phyloP scores from a whole-genome alignment of 176 grass and related monocot species.

The Pontederia crassipes region DNA sequence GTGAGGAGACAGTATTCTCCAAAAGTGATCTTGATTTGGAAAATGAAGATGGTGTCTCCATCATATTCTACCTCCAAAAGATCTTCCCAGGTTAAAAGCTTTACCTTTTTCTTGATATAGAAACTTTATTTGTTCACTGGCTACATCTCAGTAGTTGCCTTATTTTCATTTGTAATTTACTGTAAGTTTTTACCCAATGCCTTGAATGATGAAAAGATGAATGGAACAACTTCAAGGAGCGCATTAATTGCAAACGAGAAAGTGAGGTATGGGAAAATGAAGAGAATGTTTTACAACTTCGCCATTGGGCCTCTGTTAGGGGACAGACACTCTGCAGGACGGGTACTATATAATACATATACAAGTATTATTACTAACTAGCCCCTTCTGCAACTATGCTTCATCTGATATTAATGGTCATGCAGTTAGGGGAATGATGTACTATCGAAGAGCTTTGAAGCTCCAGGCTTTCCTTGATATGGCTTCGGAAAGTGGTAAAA shows the following conservation, averaged over 20 bases:
- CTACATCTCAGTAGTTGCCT: neutral
- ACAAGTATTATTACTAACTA: neutral
- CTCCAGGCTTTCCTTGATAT: slow-evolving; percentile 98
- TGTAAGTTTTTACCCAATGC: slow-evolving; percentile 3
- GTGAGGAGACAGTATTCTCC: slow-evolving; percentile 91
- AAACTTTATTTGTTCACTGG: neutral
- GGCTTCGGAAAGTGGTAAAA: slow-evolving; percentile 83
- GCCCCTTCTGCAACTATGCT: slow-evolving; percentile 4
- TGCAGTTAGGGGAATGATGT: slow-evolving; percentile 95
- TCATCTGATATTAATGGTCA: slow-evolving; percentile 10
- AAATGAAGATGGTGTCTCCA: slow-evolving; percentile 97
- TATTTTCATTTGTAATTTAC: neutral
- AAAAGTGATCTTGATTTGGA: slow-evolving; percentile 94
- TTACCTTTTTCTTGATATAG: slow-evolving; percentile 1
- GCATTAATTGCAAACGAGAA: slow-evolving; percentile 83
- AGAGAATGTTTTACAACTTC: slow-evolving; percentile 85
- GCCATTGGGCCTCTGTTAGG: slow-evolving; percentile 89
- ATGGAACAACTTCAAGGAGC: slow-evolving; percentile 98
- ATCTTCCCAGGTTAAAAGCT: slow-evolving; percentile 74
- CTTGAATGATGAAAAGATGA: slow-evolving; percentile 54
- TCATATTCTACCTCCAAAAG: slow-evolving; percentile 99
- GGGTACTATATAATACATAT: slow-evolving; percentile 25
- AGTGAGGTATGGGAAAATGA: slow-evolving; percentile 93
- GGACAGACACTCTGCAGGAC: slow-evolving; percentile 91
- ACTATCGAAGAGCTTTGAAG: slow-evolving; percentile 84